Base-by-base conservation (phyloP, 352 stramenopile genomes). In the Aphanomyces cochlioides region DNA sequence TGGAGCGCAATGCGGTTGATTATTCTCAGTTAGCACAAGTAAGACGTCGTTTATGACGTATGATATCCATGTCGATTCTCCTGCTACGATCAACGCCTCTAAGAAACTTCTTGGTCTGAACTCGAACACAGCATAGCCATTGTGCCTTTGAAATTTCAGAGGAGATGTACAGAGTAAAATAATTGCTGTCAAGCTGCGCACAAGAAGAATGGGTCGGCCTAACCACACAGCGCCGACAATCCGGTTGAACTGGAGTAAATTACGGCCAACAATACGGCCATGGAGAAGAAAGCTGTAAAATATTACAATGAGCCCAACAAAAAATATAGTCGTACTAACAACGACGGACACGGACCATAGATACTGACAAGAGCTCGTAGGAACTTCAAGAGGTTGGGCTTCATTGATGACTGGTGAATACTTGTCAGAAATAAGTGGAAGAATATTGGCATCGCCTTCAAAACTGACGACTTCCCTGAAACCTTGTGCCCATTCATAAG, bases 341-440 rank as follows among this genome's bases (percentile, higher is more conserved):
- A 64, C 37, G n/a, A 61, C 21, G 15, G 54, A 61, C 5, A 41
- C 54, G 54, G 43, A 28, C 13, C 13, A 39, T 37, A 69, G 13
- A 40, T 69, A 69, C 36, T 69, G 47, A 47, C 63, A 60, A n/a
- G 47, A 36, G 34, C 63, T 69, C 36, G 34, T 60, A 12, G 50
- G 63, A 7, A 69, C 50, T 69, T 69, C 63, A 28, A 61, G 43
- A 17, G 15, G 28, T 13, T 41, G 54, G 1, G 54, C 54, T 40
- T 61, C 6, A 37, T 40, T 61, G 54, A 61, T 39, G 5, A 40
- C 6, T 1, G 54, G 54, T 10, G n/a, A 28, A 41, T 61, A 61
- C 13, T 37, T 61, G 21, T 61, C n/a, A 1, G 54, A 61, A 7
- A 61, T 3, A 3, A 61, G 54, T 7, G 54, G 28, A 17, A 40